Conservation (phyloP, 129 eudicot species). For the Logfia minima region DNA sequence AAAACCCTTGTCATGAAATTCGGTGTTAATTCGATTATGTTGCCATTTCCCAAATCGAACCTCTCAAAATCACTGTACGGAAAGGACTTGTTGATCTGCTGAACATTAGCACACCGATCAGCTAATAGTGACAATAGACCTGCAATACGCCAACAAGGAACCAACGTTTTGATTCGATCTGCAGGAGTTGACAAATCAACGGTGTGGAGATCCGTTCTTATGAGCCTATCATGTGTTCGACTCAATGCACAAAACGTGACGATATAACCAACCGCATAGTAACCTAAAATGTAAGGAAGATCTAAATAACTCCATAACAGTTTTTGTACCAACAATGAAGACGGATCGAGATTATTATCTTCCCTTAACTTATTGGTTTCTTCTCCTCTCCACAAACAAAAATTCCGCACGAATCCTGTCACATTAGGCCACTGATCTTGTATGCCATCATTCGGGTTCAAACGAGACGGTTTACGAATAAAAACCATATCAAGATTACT, state of each 20-base stretch:
- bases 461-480: constrained; percentile 43
- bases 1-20: constrained; percentile 41
- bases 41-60: constrained; percentile 40
- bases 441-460: constrained; percentile 21
- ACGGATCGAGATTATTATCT: constrained; percentile 46
- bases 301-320: constrained; percentile 62
- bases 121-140: constrained; percentile 55
- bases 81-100: constrained; percentile 26
- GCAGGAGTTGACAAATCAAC: constrained; percentile 54
- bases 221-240: constrained; percentile 42
- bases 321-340: constrained; percentile 51
- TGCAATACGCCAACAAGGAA: constrained; percentile 76
- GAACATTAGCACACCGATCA: constrained; percentile 41
- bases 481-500: constrained; percentile 45
- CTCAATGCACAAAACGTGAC: constrained; percentile 75
- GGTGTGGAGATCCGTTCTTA: constrained; percentile 64
- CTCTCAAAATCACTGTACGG: constrained; percentile 62
- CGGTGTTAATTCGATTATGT: constrained; percentile 50
- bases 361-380: constrained; percentile 59
- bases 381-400: constrained; percentile 83
- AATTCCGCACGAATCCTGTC: constrained; percentile 52
- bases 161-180: constrained; percentile 61
- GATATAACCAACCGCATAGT: constrained; percentile 59
- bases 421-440: constrained; percentile 82
- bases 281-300: constrained; percentile 69